phyloP scores from a whole-genome alignment of 2,329 filamentous ascomycete genomes.

The Colletotrichum viniferum region DNA sequence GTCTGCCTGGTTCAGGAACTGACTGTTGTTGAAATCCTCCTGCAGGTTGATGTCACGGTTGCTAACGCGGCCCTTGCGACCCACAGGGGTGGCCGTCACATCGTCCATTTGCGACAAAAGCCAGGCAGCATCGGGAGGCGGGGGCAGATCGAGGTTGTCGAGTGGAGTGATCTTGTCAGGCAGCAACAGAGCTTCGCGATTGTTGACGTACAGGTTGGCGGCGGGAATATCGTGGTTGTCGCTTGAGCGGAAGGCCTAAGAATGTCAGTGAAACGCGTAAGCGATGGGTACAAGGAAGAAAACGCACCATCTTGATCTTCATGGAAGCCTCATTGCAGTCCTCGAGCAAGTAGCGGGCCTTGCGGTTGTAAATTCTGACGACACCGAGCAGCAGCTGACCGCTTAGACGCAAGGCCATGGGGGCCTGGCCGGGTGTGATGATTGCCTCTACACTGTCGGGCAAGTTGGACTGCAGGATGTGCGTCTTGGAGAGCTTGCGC shows the following conservation, averaged over 20 bases:
- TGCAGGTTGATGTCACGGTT: slow-evolving; percentile 72
- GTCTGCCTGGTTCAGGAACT: slow-evolving; percentile 75
- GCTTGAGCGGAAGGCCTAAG: slow-evolving; percentile 86
- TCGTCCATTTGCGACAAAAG: slow-evolving; percentile 78
- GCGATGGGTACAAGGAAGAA: too few species aligned
- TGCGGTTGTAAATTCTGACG: slow-evolving; percentile 95
- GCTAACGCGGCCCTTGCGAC: slow-evolving; percentile 61
- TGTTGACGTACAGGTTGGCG: slow-evolving; percentile 78
- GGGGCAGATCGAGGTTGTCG: slow-evolving; percentile 76
- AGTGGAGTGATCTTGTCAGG: slow-evolving; percentile 93
- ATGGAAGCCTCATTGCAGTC: slow-evolving; percentile 97
- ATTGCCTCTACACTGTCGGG: slow-evolving; percentile 95
- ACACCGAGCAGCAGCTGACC: slow-evolving; percentile 94
- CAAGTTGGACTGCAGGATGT: slow-evolving; percentile 93
- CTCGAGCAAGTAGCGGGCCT: slow-evolving; percentile 93
- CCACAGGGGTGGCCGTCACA: slow-evolving; percentile 56
- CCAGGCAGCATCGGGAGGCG: slow-evolving; percentile 87
- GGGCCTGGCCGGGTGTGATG: slow-evolving; percentile 89
- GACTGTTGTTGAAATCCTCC: slow-evolving; percentile 75
- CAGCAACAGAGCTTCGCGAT: slow-evolving; percentile 84
- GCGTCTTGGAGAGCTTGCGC: slow-evolving; percentile 96
- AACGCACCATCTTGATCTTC: slow-evolving; percentile 95
- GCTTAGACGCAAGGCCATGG: slow-evolving; percentile 91
- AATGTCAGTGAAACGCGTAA: slow-evolving; percentile 34
- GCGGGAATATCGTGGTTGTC: slow-evolving; percentile 91